Percentiles rank a stretch among this genome's conserved stretches.
phyloP scores from a whole-genome alignment of 768 basidiomycete genomes.

The Boletus reticulatus region DNA sequence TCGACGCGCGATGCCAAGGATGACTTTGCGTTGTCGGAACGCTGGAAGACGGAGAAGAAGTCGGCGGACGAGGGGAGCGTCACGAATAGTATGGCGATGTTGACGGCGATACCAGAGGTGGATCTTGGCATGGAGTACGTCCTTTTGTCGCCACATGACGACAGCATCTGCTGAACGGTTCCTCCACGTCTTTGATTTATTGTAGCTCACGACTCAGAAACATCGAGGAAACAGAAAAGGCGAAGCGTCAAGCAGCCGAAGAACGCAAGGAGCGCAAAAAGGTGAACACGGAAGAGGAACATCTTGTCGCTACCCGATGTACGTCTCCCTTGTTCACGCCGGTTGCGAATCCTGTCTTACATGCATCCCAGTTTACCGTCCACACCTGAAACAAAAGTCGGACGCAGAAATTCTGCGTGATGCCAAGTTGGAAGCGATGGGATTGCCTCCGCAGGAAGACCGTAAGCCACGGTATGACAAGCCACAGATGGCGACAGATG shows the following conservation, averaged over 20 bases:
- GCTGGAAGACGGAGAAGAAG: slow-evolving; percentile 57
- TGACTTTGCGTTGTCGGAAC: slow-evolving; percentile 69
- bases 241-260: slow-evolving; percentile 83
- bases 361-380: slow-evolving; percentile 70
- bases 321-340: slow-evolving; percentile 30
- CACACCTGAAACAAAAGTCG: slow-evolving; percentile 77
- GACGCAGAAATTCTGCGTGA: slow-evolving; percentile 87
- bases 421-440: slow-evolving; percentile 86
- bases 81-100: slow-evolving; percentile 90
- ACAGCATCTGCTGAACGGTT: too few species aligned
- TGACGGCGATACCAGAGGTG: slow-evolving; percentile 97
- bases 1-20: slow-evolving; percentile 57
- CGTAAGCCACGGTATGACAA: slow-evolving; percentile 47
- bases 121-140: slow-evolving; percentile 98
- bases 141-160: too few species aligned
- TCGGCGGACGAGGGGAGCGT: slow-evolving; percentile 86
- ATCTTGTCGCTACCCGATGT: slow-evolving; percentile 88
- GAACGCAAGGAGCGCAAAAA: slow-evolving; percentile 60
- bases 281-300: slow-evolving; percentile 66
- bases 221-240: slow-evolving; percentile 97
- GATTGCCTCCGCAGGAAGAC: slow-evolving; percentile 50
- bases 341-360: neutral
- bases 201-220: slow-evolving; percentile 83
- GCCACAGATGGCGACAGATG: slow-evolving; percentile 87
- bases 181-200: too few species aligned